These are phyloP conservation scores for Carpinus viminea DNA, from an alignment of 306 rosid species.

Conservation along the genomic window DNA sequence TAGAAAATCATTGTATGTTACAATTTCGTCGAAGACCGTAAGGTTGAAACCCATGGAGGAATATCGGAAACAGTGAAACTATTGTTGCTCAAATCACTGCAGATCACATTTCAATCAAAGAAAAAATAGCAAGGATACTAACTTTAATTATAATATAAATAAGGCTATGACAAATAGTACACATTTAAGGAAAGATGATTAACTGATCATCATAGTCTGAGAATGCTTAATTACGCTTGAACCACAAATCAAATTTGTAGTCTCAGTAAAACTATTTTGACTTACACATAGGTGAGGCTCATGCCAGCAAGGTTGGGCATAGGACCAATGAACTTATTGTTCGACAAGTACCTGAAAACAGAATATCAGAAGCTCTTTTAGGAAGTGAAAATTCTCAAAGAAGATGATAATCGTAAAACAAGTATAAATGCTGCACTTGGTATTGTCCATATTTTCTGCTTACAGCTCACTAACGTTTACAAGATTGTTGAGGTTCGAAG, in stretches of 20 bases:
- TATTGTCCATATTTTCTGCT: slow-evolving; percentile 25
- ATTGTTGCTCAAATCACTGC: slow-evolving; percentile 66
- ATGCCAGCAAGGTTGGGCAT: slow-evolving; percentile 55
- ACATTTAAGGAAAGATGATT: too few relatives aligned
- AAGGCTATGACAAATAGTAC: too few relatives aligned
- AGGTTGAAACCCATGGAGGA: slow-evolving; percentile 51
- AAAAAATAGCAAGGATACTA: background rate
- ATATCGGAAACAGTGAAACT: slow-evolving; percentile 42
- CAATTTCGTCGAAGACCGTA: slow-evolving; percentile 54
- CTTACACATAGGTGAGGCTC: slow-evolving; percentile 52
- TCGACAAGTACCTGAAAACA: slow-evolving; percentile 56
- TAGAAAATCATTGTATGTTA: slow-evolving; percentile 16
- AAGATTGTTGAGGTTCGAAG: slow-evolving; percentile 51
- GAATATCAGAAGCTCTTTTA: background rate
- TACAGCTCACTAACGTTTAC: slow-evolving; percentile 41
- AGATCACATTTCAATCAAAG: slow-evolving; percentile 16
- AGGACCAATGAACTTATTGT: slow-evolving; percentile 57
- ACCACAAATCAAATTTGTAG: background rate
- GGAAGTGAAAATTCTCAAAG: background rate
- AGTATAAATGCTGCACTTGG: slow-evolving; percentile 2
- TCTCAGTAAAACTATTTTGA: background rate
- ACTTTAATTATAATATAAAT: too few relatives aligned
- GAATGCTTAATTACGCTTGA: background rate
- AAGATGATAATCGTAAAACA: background rate
- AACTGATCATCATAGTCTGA: background rate